Evolutionary conservation across 2,329 filamentous ascomycete species (phyloP), one percentile per base, ranked within the genome.

Genomic region (Colletotrichum sansevieriae): DNA sequence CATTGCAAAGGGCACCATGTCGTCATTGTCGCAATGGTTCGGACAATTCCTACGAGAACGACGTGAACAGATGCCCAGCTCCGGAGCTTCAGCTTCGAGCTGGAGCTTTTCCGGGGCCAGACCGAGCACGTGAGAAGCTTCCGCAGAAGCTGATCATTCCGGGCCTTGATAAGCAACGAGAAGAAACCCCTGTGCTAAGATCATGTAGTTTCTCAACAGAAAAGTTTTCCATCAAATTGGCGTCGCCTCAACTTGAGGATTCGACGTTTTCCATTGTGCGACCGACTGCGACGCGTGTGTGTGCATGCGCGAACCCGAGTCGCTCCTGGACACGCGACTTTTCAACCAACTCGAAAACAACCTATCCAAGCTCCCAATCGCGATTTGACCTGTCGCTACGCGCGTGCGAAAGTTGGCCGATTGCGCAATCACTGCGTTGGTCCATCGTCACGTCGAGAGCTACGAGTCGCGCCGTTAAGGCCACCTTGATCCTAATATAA

Each of bases 281-380:
- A 44, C 56, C n/a, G 12, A 60, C 39, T 37, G 66, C 63, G 55
- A 69, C 66, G 62, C 56, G 55, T 51, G 29, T 49, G 47, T 65
- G 47, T 65, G 66, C 25, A 69, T 65, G 54, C 65, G 47, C 65
- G 33, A 59, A 43, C 13, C 61, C 54, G 39, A 59, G 35, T 35
- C 22, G 49, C 47, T 10, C 20, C 35, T 51, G 29, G 29, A 58
- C 37, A 22, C 65, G 29, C 37, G 54, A 57, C 12, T 56, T n/a
- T 33, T 33, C 12, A 47, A n/a, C 39, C n/a, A 47, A n/a, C 15
- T 37, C 15, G 41, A 37, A 18, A 39, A 47, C 11, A 64, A 13
- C 41, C 41, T 18, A 29, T 12, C 33, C 11, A 15, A 15, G 11
- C 37, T 39, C 12, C 37, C 37, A 33, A 51, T 15, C 47, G 47